These are phyloP conservation scores for Fusarium miscanthi DNA, from an alignment of 2,329 filamentous ascomycete species.

Conservation along the genomic window DNA sequence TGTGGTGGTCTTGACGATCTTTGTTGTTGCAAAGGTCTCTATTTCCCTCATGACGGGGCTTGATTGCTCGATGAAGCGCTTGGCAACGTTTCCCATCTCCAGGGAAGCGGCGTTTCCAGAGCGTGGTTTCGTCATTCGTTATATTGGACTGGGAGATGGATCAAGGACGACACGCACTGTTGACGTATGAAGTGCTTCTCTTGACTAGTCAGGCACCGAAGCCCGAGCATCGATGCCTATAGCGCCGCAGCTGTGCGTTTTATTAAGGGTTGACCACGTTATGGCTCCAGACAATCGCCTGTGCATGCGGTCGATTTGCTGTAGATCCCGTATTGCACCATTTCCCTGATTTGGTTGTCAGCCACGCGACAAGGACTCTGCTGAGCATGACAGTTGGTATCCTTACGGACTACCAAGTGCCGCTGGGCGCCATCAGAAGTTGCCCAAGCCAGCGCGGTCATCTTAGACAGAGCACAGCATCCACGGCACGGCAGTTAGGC, in stretches of 20 bases:
- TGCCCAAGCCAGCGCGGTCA: conserved; percentile 13
- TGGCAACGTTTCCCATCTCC: conserved; percentile 11
- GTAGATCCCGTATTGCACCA: conserved; percentile 29
- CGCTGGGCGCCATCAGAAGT: conserved; percentile 25
- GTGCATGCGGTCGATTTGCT: conserved; percentile 10
- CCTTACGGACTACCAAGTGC: neutral
- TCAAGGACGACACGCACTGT: conserved; percentile 20
- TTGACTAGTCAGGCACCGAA: conserved; percentile 40
- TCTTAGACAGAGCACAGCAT: conserved; percentile 9
- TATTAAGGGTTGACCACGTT: conserved; percentile 21
- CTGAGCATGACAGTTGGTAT: neutral
- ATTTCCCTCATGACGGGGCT: conserved; percentile 12
- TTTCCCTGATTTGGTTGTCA: conserved; percentile 39
- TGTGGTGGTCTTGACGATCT: conserved; percentile 27
- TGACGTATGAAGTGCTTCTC: conserved; percentile 33
- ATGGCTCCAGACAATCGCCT: conserved; percentile 25
- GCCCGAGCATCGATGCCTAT: conserved; percentile 29
- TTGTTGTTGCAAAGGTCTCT: conserved; percentile 8
- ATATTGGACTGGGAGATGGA: conserved; percentile 12
- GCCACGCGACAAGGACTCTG: conserved; percentile 35
- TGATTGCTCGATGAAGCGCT: conserved; percentile 15
- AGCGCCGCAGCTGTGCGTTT: conserved; percentile 28
- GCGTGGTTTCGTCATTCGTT: conserved; percentile 32
- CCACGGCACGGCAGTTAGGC: neutral
- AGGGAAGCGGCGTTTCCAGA: conserved; percentile 7